Percentiles rank a stretch among this genome's conserved stretches.
These are phyloP conservation scores for Gnaphalium uliginosum DNA, from an alignment of 129 eudicot species.

Conservation along the genomic window DNA sequence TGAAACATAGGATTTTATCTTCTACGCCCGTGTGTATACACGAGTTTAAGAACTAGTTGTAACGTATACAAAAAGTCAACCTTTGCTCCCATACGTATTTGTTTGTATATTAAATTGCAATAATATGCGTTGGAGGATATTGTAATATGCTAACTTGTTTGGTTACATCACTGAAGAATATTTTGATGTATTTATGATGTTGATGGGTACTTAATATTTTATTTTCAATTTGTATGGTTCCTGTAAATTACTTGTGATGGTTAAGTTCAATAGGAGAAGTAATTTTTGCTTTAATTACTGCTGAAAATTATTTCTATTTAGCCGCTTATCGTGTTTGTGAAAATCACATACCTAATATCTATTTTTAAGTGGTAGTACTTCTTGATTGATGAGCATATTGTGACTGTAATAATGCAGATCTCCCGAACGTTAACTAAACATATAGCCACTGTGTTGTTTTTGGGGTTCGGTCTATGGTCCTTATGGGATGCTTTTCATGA, in stretches of 20 bases:
- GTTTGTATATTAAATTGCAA: neutral
- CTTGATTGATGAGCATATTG: neutral
- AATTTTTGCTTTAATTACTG: neutral
- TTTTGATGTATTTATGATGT: neutral
- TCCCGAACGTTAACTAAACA: slow-evolving; percentile 84
- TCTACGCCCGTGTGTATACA: neutral
- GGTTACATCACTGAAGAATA: neutral
- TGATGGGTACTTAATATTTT: neutral
- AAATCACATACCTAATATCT: neutral
- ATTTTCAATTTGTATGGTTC: neutral
- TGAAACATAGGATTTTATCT: neutral
- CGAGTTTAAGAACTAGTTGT: neutral
- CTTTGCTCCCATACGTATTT: neutral
- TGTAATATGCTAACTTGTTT: slow-evolving; percentile 6
- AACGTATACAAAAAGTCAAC: slow-evolving; percentile 14
- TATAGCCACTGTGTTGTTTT: slow-evolving; percentile 85
- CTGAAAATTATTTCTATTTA: neutral
- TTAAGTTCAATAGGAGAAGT: neutral
- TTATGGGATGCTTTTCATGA: slow-evolving; percentile 91
- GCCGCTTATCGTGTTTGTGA: neutral
- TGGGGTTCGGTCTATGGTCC: slow-evolving; percentile 94
- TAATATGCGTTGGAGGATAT: neutral
- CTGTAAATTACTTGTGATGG: neutral
- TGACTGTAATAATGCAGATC: slow-evolving; percentile 56
- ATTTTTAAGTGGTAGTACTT: neutral